These are phyloP conservation scores for Geotrichum bryndzae DNA, from an alignment of 1,139 yeast genomes.

Conservation along the genomic window DNA sequence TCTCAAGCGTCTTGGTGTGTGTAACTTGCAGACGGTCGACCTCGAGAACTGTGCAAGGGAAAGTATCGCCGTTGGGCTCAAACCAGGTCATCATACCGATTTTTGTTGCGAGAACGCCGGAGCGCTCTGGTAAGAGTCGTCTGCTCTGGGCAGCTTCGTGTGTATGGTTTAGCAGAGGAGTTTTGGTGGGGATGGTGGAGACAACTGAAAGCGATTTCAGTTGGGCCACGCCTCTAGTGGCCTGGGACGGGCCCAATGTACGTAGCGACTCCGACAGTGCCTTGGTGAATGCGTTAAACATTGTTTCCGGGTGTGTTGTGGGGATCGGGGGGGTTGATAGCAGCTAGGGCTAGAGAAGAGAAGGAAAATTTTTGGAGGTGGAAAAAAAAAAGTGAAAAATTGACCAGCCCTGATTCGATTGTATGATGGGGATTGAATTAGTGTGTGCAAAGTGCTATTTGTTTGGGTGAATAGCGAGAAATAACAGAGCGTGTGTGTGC, in stretches of 20 bases:
- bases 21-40: constrained; percentile 85
- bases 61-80: constrained; percentile 60
- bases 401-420: background rate
- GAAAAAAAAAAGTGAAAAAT: background rate
- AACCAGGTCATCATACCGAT: constrained; percentile 89
- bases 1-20: constrained; percentile 57
- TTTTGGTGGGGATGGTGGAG: constrained; percentile 28
- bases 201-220: constrained; percentile 33
- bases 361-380: constrained; percentile 10
- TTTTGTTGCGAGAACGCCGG: constrained; percentile 79
- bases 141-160: constrained; percentile 43
- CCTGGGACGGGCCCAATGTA: constrained; percentile 11
- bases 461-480: constrained; percentile 1
- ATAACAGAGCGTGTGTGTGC: constrained; percentile 3
- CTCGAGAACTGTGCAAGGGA: constrained; percentile 71
- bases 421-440: background rate
- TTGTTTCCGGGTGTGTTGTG: background rate
- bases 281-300: constrained; percentile 7
- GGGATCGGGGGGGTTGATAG: background rate
- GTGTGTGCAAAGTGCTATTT: background rate
- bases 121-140: constrained; percentile 63
- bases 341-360: background rate
- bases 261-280: constrained; percentile 11
- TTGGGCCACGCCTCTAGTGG: constrained; percentile 27
- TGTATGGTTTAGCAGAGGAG: constrained; percentile 35